These are phyloP conservation scores for Xeromyces bisporus DNA, from an alignment of 495 filamentous ascomycete species.

Conservation along the genomic window DNA sequence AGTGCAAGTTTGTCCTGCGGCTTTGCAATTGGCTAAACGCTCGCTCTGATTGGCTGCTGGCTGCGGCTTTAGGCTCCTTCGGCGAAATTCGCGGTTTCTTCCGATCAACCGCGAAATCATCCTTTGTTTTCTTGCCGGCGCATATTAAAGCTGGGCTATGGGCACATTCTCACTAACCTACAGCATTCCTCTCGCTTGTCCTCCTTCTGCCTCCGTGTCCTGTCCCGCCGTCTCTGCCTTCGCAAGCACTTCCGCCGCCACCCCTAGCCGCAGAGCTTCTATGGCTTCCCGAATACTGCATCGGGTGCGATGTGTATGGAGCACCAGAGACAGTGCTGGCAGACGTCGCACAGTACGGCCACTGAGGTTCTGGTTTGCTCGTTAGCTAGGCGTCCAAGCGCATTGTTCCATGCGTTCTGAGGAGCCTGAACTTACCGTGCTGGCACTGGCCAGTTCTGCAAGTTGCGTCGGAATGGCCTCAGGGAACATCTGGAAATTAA, in stretches of 20 bases:
- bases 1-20: constrained; percentile 24
- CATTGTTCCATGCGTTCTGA: too few relatives aligned
- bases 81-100: constrained; percentile 25
- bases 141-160: constrained; percentile 3
- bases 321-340: constrained; percentile 9
- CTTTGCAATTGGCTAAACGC: constrained; percentile 26
- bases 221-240: constrained; percentile 3
- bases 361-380: constrained; percentile 8
- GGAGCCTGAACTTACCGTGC: constrained; percentile 5
- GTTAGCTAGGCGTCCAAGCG: constrained; percentile 1
- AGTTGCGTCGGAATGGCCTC: constrained; percentile 7
- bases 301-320: constrained; percentile 4
- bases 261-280: constrained; percentile 7
- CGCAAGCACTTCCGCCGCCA: constrained; percentile 6
- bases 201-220: not conserved
- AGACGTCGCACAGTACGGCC: constrained; percentile 11
- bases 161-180: not conserved
- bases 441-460: constrained; percentile 7
- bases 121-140: constrained; percentile 1
- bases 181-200: not conserved
- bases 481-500: constrained; percentile 8
- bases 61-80: constrained; percentile 13
- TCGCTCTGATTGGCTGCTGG: constrained; percentile 22
- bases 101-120: too few relatives aligned
- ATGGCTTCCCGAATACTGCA: constrained; percentile 9